Base-by-base conservation (phyloP, 331 rosid species). In the Malus hybrid region DNA sequence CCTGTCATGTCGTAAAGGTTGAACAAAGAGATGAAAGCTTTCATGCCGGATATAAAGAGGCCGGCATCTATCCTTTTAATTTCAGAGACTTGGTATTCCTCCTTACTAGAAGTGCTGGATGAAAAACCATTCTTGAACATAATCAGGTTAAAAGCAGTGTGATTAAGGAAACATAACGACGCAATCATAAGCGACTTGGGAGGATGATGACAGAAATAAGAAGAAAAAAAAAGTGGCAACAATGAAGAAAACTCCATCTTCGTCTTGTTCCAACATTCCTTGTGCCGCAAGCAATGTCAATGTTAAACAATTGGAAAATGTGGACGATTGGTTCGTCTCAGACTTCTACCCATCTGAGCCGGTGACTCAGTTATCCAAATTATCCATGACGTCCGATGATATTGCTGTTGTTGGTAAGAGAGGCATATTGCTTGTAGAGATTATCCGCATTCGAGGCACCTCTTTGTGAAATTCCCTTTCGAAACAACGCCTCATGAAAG, bases 361-460 rank as follows among this genome's bases (percentile, higher is more conserved):
- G 20, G 10, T 52, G 8, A 16, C 34, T 28, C 76, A 70, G 1
- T 8, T 82, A 2, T 70, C 85, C 61, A 81, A 50, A 68, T 62
- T 74, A 46, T 66, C 87, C 1, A 14, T 76, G 52, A 46, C 76
- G 4, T 73, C 59, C 2, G 68, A 67, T 9, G 89, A 91, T 39
- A 2, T 91, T 55, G 60, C 70, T 5, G 42, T 83, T 16, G 11
- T 91, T 59, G 82, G 81, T 32, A 76, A 89, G 80, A 67, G 97
- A 42, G 93, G 68, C 57, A 86, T 93, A 83, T 89, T 27, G 95
- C 97, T 31, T 84, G 89, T 69, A 82, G 88, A 77, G 95, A 89
- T 71, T 91, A 76, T 71, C 48, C 48, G 48, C 96, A 88, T 50
- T 60, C 97, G 29, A 86, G 96, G 72, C 89, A 92, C 79, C 70